Base-by-base conservation (phyloP, 2,329 filamentous ascomycete species). In the Anthostomella pinea region DNA sequence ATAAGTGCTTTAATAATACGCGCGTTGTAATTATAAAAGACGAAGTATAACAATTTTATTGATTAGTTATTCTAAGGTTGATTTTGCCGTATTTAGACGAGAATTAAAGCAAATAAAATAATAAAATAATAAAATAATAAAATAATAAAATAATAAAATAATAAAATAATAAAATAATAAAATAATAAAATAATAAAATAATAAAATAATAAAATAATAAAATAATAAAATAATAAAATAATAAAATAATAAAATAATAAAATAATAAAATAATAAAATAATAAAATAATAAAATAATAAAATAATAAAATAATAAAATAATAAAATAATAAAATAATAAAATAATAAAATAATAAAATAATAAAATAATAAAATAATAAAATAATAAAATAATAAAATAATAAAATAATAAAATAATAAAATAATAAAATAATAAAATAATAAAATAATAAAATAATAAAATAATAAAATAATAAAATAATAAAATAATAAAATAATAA, bases 131-230 rank as follows among this genome's bases (percentile, higher is more conserved):
- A 32, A 32, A 32, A 10, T 17, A 30, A 30, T 11, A 7, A 27
- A 27, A 27, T 27, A 17, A 30, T 9, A 10, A 30, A 30, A 21
- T 8, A 18, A 21, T 21, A 21, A 18, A 32, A 21, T 19, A 22
- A 21, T 8, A 8, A 32, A 5, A 5, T 9, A 13, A n/a, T 32
- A 9, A 32, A 32, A 8, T 32, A 30, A 8, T 30, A 8, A 18
- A 30, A 15, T 17, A 18, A 6, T 16, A 16, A 16, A 30, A 30
- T 30, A 30, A 11, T 30, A 17, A 16, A 30, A 17, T 18, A 30
- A 30, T 11, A 17, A 30, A 18, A 30, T 17, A 30, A 30, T 30
- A 30, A 16, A 19, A 18, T 8, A 17, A 30, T 30, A 30, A 33
- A 33, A 13, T n/a, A n/a, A n/a, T n/a, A 33, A 10, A 23, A 22